phyloP scores from a whole-genome alignment of 139 green algal genomes.

The Asterochloris sp. region DNA sequence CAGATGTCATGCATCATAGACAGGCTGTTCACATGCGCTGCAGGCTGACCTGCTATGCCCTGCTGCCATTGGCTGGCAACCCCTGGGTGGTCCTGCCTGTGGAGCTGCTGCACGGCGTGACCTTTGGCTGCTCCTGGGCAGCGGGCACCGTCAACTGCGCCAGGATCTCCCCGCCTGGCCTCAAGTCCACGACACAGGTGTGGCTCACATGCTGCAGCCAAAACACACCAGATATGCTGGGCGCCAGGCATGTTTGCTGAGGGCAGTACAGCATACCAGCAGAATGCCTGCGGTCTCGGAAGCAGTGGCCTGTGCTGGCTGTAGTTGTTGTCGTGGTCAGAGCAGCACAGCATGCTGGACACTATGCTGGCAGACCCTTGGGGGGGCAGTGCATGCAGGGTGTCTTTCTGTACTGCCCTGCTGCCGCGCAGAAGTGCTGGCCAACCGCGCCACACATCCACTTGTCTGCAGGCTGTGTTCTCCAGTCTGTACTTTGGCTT shows the following conservation, averaged over 20 bases:
- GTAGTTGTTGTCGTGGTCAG: background rate
- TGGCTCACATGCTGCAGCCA: background rate
- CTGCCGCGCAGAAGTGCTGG: background rate
- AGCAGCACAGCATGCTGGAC: background rate
- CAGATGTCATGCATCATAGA: too few species aligned
- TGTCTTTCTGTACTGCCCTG: background rate
- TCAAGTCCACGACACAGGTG: slow-evolving; percentile 36
- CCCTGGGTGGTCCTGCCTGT: background rate
- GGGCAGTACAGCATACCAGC: background rate
- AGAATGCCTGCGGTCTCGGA: background rate
- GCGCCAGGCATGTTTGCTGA: too few species aligned
- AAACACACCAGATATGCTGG: background rate
- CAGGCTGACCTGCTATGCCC: background rate
- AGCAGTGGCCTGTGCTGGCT: too few species aligned
- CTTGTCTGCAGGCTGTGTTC: slow-evolving; percentile 24
- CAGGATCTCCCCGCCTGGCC: slow-evolving; percentile 18
- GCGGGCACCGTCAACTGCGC: slow-evolving; percentile 24
- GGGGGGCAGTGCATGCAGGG: background rate
- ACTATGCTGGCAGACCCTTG: background rate
- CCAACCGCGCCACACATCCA: background rate
- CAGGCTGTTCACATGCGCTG: too few species aligned
- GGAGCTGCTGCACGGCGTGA: slow-evolving; percentile 36
- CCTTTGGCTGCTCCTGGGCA: slow-evolving; percentile 35
- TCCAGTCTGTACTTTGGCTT: slow-evolving; percentile 22
- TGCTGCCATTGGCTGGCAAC: background rate